Evolutionary conservation across 768 basidiomycete genomes (phyloP), one percentile per base, ranked within the genome.

Genomic region (Serendipita sp.): DNA sequence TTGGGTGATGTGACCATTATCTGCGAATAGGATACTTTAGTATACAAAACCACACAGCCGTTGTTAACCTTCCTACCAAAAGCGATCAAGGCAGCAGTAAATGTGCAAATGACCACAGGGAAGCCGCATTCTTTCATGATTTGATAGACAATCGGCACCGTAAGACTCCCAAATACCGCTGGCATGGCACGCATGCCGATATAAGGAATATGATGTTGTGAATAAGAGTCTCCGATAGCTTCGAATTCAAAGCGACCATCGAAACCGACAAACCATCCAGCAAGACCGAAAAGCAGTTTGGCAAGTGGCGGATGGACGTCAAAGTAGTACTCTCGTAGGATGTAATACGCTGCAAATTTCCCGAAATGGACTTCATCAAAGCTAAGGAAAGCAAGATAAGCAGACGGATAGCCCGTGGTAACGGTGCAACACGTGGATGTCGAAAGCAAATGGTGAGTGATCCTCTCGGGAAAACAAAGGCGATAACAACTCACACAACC

Each of bases 61-160:
- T 30, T 30, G 15, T 30, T 2, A 44, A 24, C 18, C n/a, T 10
- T 78, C 89, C 60, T 70, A 93, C 95, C 96, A 68, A 98, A 92
- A 0, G 95, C 77, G 67, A 99, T 75, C 32, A 99, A 75, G 54
- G 76, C 76, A 0, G 95, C 92, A 47, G 92, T 93, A 72, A 99
- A 95, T 0, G 91, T 85, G 4, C 92, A 85, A 66, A 98, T 84
- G 44, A 92, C 76, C 3, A 92, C 89, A 0, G 94, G 92, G 73
- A 95, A 97, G 3, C 96, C 96, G 66, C 88, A 88, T 78, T 98
- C 93, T 75, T 96, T 89, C 96, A 98, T 98, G 74, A 95, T 97
- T 28, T 82, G 87, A 71, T 93, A 99, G 0, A 98, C 86, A 67
- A 98, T 77, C 0, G 94, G 89, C 13, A 98, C 75, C 0, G 95